A percentile compares a stretch with the other conserved stretches of the same genome.
Conservation (phyloP, 1,284 basidiomycete species). For the Apiotrichum veenhuisii region DNA sequence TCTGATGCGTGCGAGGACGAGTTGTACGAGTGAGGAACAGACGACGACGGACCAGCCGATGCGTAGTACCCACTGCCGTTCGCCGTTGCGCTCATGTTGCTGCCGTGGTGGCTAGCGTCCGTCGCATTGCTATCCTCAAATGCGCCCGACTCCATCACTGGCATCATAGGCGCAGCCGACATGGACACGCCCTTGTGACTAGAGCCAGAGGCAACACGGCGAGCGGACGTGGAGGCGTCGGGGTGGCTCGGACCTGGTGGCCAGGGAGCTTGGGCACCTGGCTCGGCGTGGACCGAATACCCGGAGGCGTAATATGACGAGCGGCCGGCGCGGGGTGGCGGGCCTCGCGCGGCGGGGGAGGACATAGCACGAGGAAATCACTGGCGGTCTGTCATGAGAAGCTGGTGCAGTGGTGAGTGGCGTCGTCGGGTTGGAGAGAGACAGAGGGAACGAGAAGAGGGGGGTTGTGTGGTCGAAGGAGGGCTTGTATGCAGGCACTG, state of each 20-base stretch:
- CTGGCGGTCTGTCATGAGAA: conserved; percentile 12
- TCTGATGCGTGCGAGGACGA: neutral
- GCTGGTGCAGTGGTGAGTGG: neutral
- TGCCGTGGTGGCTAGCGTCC: neutral
- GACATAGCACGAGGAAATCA: conserved; percentile 14
- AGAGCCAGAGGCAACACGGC: neutral
- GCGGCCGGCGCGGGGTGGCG: conserved; percentile 19
- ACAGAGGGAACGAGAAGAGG: neutral
- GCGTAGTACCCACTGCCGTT: neutral
- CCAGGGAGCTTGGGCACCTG: neutral
- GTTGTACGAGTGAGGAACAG: neutral
- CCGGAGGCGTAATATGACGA: conserved; percentile 4
- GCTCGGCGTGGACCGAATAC: neutral
- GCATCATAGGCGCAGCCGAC: neutral
- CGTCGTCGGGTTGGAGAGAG: neutral
- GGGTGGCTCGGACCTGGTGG: neutral
- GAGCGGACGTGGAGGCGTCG: neutral
- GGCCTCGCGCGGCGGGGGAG: conserved; percentile 21
- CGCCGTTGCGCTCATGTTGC: neutral
- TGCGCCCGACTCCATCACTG: neutral
- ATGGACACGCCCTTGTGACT: neutral
- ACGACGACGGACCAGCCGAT: neutral
- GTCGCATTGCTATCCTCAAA: neutral
- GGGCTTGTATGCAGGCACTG: no score
- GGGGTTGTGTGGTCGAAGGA: neutral